Evolutionary conservation across 768 basidiomycete species (phyloP).

Genomic region (Auricularia auricula-judae): DNA sequence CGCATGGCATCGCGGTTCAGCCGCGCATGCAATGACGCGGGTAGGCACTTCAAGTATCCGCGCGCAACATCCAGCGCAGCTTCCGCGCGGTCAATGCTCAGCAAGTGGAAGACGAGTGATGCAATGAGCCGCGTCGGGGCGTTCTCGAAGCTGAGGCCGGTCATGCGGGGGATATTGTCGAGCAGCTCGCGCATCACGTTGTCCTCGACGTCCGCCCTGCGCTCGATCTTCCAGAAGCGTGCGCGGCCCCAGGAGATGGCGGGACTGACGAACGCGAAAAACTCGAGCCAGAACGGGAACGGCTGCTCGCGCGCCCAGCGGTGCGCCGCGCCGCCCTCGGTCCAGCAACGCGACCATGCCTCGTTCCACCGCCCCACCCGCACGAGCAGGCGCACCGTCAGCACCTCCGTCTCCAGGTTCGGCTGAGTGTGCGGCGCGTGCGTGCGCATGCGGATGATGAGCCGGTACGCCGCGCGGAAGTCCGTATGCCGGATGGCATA

Average conservation of each 20-base stretch:
- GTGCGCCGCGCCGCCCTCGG: conserved; percentile 12
- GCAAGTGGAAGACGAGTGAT: conserved; percentile 28
- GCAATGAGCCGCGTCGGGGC: neutral
- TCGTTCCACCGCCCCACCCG: conserved; percentile 43
- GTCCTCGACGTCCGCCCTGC: conserved; percentile 9
- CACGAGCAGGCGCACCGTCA: conserved; percentile 47
- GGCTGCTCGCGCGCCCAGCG: conserved; percentile 18
- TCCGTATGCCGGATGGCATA: conserved; percentile 41
- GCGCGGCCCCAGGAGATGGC: neutral
- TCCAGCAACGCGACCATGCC: conserved; percentile 35
- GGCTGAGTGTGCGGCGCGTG: conserved; percentile 25
- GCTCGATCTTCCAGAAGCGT: neutral
- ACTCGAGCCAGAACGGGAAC: conserved; percentile 48
- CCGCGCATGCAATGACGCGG: conserved; percentile 26
- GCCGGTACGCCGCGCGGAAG: conserved; percentile 32
- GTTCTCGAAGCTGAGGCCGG: neutral
- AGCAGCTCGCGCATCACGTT: neutral
- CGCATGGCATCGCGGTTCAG: conserved; percentile 30
- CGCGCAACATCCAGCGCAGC: conserved; percentile 35
- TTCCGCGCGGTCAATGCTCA: conserved; percentile 27
- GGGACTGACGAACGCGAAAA: conserved; percentile 29
- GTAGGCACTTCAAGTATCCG: conserved; percentile 39
- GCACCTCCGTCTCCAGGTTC: conserved; percentile 45
- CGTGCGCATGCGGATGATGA: conserved; percentile 36
- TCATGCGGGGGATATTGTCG: neutral